A percentile compares a stretch with the other conserved stretches of the same genome.
phyloP scores from a whole-genome alignment of 768 basidiomycete genomes.

The Leccinum subtestaceum region DNA sequence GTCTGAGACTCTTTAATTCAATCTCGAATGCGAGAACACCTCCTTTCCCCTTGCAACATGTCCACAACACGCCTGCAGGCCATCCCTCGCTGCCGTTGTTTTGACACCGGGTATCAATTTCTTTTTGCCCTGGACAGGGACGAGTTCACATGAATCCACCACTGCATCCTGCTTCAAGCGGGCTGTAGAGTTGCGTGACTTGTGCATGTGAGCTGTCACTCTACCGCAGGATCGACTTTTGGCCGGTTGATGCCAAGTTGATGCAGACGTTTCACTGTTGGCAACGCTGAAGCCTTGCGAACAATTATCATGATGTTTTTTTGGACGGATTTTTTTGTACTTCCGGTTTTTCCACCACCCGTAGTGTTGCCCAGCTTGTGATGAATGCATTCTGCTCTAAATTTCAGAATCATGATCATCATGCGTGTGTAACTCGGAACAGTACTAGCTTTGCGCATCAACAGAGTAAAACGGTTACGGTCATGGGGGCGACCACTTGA shows the following conservation, averaged over 20 bases:
- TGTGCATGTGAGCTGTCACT: conserved; percentile 2
- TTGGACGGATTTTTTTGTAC: neutral
- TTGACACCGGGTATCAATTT: conserved; percentile 9
- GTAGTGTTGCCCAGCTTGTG: neutral
- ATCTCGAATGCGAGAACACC: conserved; percentile 22
- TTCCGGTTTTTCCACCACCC: neutral
- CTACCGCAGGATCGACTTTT: conserved; percentile 4
- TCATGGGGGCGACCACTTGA: neutral
- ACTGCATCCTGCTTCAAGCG: conserved; percentile 11
- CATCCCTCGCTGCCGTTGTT: conserved; percentile 5
- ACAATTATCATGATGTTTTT: neutral
- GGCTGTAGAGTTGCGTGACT: conserved; percentile 1
- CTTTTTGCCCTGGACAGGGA: conserved; percentile 5
- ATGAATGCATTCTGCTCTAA: neutral
- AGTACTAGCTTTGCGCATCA: neutral
- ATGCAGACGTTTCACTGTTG: neutral
- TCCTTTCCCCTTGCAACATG: conserved; percentile 18
- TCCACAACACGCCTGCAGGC: conserved; percentile 12
- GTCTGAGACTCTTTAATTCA: conserved; percentile 22
- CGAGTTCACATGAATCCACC: neutral
- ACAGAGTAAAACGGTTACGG: too few relatives aligned
- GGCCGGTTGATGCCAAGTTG: neutral
- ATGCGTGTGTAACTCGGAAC: neutral
- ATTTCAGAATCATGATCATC: neutral
- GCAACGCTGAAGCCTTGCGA: neutral